Evolutionary conservation across 2,329 filamentous ascomycete species (phyloP), one percentile per base, ranked within the genome.

Genomic region (Kalaharituber pfeilii): DNA sequence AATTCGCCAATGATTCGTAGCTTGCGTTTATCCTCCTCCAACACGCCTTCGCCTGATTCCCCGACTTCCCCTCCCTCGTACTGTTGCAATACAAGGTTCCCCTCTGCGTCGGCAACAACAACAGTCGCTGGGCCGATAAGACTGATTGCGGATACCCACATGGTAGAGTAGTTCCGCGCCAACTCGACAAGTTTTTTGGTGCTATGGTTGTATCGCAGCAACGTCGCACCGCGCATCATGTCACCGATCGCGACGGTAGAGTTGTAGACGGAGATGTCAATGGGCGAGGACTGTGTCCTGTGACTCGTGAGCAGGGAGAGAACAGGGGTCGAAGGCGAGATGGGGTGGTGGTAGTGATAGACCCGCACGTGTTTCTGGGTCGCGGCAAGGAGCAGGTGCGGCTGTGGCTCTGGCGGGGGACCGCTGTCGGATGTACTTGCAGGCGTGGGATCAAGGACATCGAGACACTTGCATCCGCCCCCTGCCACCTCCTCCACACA

Each of bases 171-270:
- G 65, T 95, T 86, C 20, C 88, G 77, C 2, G 83, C 84, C 2
- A 84, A 73, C 70, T 94, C 86, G 0, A 73, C 72, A 6, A 96
- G 73, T 52, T 73, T 76, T 0, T 75, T 78, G 2, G 76, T 69
- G 22, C 73, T 75, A 2, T 75, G 74, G 0, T 74, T 71, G 65
- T 82, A 91, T 65, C 91, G 75, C 7, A 95, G 72, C 5, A 96
- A 71, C 1, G 83, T 81, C 24, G 94, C 73, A 1, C 86, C 94
- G 69, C 96, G 95, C 84, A 94, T 95, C 47, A 98, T 71, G 65
- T 98, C 91, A 0, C 82, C 84, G 8, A 96, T 80, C 0, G 84
- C 86, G 58, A 98, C 88, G 24, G 78, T 73, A 61, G 82, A 80
- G 1, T 77, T 83, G 1, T 79, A 77, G 13, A 95, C 76, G 8